These are phyloP conservation scores for Cymbopogon flexuosus DNA, from an alignment of 202 grass and related monocot species.

Conservation along the genomic window DNA sequence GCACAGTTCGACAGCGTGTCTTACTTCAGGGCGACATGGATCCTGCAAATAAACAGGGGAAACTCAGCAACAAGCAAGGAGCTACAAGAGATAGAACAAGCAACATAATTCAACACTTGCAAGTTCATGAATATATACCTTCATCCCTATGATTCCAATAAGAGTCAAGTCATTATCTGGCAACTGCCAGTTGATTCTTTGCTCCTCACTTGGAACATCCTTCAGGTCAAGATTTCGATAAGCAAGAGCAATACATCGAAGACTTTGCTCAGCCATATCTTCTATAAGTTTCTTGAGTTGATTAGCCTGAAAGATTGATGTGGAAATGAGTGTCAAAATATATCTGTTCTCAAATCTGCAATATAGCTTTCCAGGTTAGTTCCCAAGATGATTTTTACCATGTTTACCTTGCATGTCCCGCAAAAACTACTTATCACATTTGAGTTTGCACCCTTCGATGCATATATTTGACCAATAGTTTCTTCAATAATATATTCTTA, in stretches of 20 bases:
- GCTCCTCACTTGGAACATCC: constrained; percentile 72
- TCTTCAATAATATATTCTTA: not conserved
- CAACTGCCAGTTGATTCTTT: constrained; percentile 55
- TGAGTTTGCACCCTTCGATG: not conserved
- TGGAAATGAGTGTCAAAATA: constrained; percentile 7
- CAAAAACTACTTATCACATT: not conserved
- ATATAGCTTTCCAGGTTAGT: not conserved
- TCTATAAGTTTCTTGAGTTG: constrained; percentile 67
- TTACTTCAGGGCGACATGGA: constrained; percentile 87
- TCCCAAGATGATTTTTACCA: not conserved
- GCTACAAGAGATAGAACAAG: not conserved
- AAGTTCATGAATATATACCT: constrained; percentile 43
- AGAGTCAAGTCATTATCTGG: constrained; percentile 76
- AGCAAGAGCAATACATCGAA: constrained; percentile 90
- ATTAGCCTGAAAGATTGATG: constrained; percentile 47
- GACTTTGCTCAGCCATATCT: constrained; percentile 71
- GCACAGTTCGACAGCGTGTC: constrained; percentile 75
- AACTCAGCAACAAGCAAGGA: constrained; percentile 28
- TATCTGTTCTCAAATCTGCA: not conserved
- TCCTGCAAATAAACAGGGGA: constrained; percentile 51
- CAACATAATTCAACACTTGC: constrained; percentile 22
- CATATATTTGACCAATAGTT: no score
- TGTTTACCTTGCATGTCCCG: not conserved
- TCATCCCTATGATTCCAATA: constrained; percentile 89
- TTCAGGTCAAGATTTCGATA: constrained; percentile 58